A percentile compares a stretch with the other conserved stretches of the same genome.
Evolutionary conservation across 2,329 filamentous ascomycete genomes (phyloP).

Genomic region (Tolypocladium tundrense): DNA sequence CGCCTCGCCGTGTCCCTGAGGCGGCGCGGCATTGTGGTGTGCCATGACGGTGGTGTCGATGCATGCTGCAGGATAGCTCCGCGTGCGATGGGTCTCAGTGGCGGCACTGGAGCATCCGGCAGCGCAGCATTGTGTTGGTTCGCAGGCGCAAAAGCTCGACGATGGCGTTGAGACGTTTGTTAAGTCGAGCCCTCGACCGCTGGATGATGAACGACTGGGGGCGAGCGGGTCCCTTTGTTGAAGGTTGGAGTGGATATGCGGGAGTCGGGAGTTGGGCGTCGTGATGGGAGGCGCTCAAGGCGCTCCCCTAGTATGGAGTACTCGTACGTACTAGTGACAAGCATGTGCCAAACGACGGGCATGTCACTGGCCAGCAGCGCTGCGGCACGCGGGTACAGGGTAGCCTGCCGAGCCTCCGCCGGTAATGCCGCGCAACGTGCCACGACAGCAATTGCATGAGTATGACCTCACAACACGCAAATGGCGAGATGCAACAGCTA

Average conservation of each 20-base stretch:
- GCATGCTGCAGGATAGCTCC: conserved; percentile 8
- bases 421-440: too few relatives aligned
- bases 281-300: too few relatives aligned
- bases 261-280: neutral
- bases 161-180: neutral
- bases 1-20: conserved; percentile 4
- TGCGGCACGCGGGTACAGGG: neutral
- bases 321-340: neutral
- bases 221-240: neutral
- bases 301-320: too few relatives aligned
- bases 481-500: too few relatives aligned
- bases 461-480: too few relatives aligned
- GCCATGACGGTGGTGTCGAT: conserved; percentile 9
- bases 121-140: conserved; percentile 4
- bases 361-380: neutral
- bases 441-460: too few relatives aligned
- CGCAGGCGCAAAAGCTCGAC: neutral
- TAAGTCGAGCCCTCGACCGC: neutral
- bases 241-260: neutral
- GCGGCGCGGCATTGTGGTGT: conserved; percentile 8
- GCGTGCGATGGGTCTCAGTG: neutral
- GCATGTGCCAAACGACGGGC: neutral
- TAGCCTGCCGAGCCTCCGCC: too few relatives aligned
- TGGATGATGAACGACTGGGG: neutral
- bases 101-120: neutral